Conservation (phyloP, 345 rosid species). For the Sonneratia caseolaris region DNA sequence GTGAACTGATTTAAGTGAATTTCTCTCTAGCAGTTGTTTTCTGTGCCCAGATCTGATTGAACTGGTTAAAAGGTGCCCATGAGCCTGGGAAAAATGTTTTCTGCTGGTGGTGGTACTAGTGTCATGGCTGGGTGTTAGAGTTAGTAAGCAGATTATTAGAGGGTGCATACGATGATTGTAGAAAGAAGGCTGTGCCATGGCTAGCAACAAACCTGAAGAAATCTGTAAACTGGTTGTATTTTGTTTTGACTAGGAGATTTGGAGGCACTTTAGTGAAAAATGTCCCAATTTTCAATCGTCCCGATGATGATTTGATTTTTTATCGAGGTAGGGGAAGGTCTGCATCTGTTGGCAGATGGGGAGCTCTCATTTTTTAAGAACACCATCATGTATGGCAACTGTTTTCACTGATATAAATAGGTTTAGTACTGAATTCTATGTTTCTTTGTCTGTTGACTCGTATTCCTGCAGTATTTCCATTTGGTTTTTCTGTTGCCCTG, state of each 20-base stretch:
- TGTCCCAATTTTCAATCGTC: slow-evolving; percentile 5
- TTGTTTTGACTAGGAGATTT: slow-evolving; percentile 4
- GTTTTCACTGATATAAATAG: neutral
- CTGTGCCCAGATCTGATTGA: neutral
- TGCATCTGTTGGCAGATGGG: neutral
- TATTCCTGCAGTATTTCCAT: neutral
- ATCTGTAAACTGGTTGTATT: neutral
- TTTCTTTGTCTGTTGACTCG: too few relatives aligned
- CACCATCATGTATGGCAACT: neutral
- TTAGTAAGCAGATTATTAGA: neutral
- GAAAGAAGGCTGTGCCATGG: neutral
- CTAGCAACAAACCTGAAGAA: neutral
- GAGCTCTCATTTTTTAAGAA: neutral
- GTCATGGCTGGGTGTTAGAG: neutral
- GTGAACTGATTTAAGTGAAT: neutral
- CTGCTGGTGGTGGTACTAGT: neutral
- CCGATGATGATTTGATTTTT: neutral
- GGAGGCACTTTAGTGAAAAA: slow-evolving; percentile 5
- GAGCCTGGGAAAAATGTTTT: neutral
- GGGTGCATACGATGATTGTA: neutral
- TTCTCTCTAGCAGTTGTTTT: neutral
- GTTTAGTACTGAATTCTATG: neutral
- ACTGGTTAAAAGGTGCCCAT: neutral
- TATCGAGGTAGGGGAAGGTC: neutral
- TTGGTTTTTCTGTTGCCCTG: neutral